Conservation (phyloP, 108 stramenopile genomes). For the Skeletonema tropicum region DNA sequence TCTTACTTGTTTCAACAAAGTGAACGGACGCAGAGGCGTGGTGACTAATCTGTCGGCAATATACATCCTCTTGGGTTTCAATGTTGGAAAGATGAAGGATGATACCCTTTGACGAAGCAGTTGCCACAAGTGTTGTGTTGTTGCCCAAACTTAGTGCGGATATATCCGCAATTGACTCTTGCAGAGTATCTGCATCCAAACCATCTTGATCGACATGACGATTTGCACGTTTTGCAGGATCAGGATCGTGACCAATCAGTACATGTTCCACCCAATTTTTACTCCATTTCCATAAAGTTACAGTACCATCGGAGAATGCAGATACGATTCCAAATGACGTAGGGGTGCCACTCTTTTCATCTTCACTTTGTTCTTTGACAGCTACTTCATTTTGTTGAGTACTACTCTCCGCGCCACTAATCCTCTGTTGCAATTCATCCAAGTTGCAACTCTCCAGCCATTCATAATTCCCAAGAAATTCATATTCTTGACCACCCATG, state of each 20-base stretch:
- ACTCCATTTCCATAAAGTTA: conserved; percentile 58
- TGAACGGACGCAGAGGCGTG: conserved; percentile 52
- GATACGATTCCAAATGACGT: conserved; percentile 40
- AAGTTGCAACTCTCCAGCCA: background rate
- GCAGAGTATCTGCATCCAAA: conserved; percentile 23
- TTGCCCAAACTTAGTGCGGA: conserved; percentile 8
- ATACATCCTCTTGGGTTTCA: conserved; percentile 2
- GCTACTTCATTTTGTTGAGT: background rate
- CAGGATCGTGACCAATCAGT: conserved; percentile 37
- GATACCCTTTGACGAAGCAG: conserved; percentile 33
- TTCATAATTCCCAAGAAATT: background rate
- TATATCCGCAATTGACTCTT: conserved; percentile 35
- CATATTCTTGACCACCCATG: background rate
- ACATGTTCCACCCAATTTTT: conserved; percentile 31
- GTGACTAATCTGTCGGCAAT: background rate
- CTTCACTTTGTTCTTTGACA: background rate
- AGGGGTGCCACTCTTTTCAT: background rate
- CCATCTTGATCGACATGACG: background rate
- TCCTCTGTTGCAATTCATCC: background rate
- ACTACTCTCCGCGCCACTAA: background rate
- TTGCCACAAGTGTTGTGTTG: conserved; percentile 19
- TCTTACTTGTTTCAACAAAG: conserved; percentile 16
- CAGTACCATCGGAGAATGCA: conserved; percentile 80
- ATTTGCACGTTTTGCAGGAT: conserved; percentile 7
- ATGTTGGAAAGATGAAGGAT: conserved; percentile 22